Evolutionary conservation across 2,329 filamentous ascomycete genomes (phyloP).

Genomic region (Sporothrix luriei): DNA sequence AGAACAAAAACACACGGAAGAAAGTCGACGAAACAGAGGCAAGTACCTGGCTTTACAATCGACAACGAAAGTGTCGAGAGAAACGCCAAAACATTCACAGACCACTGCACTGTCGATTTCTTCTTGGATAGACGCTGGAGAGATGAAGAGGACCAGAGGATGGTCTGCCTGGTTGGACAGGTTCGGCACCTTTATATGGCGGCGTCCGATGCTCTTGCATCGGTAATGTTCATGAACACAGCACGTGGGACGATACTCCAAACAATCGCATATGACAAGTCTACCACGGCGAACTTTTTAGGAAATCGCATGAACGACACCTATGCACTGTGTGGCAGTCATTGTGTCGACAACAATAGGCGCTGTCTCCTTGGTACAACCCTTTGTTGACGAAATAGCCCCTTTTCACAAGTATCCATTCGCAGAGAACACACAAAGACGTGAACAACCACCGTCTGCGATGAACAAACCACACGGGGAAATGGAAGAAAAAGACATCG

Average conservation of each 20-base stretch:
- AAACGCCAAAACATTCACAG: background rate
- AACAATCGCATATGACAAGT: background rate
- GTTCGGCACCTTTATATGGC: background rate
- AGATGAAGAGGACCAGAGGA: background rate
- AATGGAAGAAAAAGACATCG: background rate
- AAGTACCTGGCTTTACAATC: background rate
- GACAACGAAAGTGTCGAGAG: background rate
- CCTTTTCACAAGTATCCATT: background rate
- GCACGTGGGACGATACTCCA: no score
- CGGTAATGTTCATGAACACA: slow-evolving; percentile 3
- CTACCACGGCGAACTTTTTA: no score
- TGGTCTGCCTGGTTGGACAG: background rate
- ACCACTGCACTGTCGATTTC: background rate
- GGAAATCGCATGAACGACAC: background rate
- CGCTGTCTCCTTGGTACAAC: background rate
- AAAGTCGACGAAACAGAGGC: background rate
- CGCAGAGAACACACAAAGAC: background rate
- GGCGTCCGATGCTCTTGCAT: background rate
- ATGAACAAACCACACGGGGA: background rate
- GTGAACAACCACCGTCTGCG: background rate
- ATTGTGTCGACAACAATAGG: background rate
- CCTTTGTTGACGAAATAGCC: slow-evolving; percentile 19
- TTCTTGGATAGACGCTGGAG: background rate
- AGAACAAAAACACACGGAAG: background rate
- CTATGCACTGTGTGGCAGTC: background rate